Base-by-base conservation (phyloP, 208 protist genomes). In the Trypanosomatidae sp. region DNA sequence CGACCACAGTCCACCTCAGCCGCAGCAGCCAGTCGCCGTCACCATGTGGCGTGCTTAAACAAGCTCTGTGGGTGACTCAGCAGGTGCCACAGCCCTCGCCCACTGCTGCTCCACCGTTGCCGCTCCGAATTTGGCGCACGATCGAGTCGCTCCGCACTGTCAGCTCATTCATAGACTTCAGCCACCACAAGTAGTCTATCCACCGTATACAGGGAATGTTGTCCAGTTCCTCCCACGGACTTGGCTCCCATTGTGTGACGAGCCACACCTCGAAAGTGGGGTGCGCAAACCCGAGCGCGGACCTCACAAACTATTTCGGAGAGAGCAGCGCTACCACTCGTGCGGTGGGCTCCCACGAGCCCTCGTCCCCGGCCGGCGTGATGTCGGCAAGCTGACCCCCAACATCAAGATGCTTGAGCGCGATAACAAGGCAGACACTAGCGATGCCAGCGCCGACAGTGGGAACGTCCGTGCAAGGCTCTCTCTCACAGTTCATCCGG, bases 261-360 rank as follows among this genome's bases (percentile, higher is more conserved):
- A 71, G 60, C 64, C 69, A 77, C 6, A 49, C 73, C 9, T 65
- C 56, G 43, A 71, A 71, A 17, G 73, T 71, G 44, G 67, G 58
- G 36, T 66, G 47, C 2, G 73, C 47, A 28, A 77, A 72, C 43
- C 73, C 66, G 10, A 71, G 56, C 13, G 58, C 73, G 22, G 66
- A 58, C 0, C 73, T 66, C 17, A 71, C 73, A n/a, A 77, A 66
- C 30, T 67, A 58, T 49, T 77, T 68, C 52, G 25, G 28, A 8
- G 66, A 77, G 19, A 65, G 73, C 66, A 77, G 66, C 19, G 73
- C 67, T n/a, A 72, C 66, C 66, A 77, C 71, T 30, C 65, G 73
- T 13, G 73, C 73, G 12, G 73, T 77, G 22, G 73, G 70, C 56
- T 72, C 73, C 65, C 73, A 77, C 66, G 73, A 58, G 13, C 73